Percentiles rank a stretch among this genome's conserved stretches.
phyloP scores from a whole-genome alignment of 2,329 filamentous ascomycete species.

The Aspergillus latus region DNA sequence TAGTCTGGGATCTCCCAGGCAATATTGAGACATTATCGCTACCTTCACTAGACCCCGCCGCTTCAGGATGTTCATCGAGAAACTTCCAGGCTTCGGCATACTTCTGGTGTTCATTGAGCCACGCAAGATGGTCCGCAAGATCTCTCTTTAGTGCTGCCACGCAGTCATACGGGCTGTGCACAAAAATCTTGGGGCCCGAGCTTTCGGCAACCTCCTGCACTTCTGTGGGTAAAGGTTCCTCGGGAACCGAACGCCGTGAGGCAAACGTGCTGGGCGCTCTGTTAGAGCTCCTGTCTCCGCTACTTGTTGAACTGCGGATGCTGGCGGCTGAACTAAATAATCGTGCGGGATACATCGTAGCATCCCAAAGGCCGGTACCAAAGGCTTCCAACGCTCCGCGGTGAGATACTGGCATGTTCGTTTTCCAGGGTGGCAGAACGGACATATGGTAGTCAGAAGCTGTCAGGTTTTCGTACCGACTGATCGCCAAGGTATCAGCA shows the following conservation, averaged over 20 bases:
- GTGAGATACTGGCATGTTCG: slow-evolving; percentile 62
- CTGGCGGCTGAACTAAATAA: slow-evolving; percentile 87
- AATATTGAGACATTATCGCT: slow-evolving; percentile 34
- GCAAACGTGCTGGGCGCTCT: slow-evolving; percentile 52
- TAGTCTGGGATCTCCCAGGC: slow-evolving; percentile 40
- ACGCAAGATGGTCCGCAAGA: slow-evolving; percentile 77
- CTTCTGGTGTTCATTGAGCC: slow-evolving; percentile 77
- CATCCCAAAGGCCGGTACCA: slow-evolving; percentile 79
- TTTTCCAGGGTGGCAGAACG: slow-evolving; percentile 74
- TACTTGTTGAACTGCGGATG: slow-evolving; percentile 58
- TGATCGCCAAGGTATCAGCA: slow-evolving; percentile 81
- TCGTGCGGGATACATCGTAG: slow-evolving; percentile 79
- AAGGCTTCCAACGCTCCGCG: slow-evolving; percentile 75
- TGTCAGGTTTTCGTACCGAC: slow-evolving; percentile 79
- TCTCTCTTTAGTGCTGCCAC: slow-evolving; percentile 89
- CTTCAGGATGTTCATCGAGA: slow-evolving; percentile 81
- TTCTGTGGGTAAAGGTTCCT: slow-evolving; percentile 40
- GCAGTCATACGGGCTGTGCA: slow-evolving; percentile 95
- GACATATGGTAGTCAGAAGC: slow-evolving; percentile 90
- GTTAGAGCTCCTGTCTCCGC: slow-evolving; percentile 59
- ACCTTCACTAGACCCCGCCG: slow-evolving; percentile 46
- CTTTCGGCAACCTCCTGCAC: slow-evolving; percentile 52
- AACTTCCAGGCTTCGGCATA: slow-evolving; percentile 88
- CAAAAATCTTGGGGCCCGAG: slow-evolving; percentile 77
- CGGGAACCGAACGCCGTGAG: slow-evolving; percentile 53